These are phyloP conservation scores for Xylaria sp. DNA, from an alignment of 2,329 filamentous ascomycete species.

Conservation along the genomic window DNA sequence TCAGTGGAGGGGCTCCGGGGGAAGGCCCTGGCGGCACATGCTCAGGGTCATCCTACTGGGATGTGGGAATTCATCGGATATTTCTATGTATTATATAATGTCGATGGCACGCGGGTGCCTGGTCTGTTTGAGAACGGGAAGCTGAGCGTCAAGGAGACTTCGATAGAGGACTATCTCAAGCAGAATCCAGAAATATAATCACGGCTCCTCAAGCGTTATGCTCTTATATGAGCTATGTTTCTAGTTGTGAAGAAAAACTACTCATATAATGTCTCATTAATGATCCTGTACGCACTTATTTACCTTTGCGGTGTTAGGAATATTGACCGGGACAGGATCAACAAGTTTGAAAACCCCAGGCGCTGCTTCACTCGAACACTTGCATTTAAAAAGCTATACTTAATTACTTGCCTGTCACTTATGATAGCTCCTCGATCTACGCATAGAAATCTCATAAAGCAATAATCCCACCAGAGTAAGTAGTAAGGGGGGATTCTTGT, in stretches of 20 bases:
- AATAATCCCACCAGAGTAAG: neutral
- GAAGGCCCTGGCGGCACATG: constrained; percentile 29
- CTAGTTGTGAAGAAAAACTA: neutral
- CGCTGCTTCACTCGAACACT: neutral
- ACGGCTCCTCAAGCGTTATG: too few species aligned
- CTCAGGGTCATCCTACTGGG: constrained; percentile 22
- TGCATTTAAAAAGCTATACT: neutral
- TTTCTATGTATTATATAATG: constrained; percentile 34
- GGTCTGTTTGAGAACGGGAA: constrained; percentile 39
- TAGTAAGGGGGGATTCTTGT: neutral
- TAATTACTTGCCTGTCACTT: neutral
- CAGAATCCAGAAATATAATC: constrained; percentile 36
- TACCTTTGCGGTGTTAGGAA: neutral
- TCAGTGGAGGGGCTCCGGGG: constrained; percentile 16
- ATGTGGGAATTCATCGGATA: constrained; percentile 41
- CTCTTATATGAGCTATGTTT: neutral
- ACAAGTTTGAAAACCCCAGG: neutral
- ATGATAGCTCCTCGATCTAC: neutral
- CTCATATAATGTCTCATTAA: neutral
- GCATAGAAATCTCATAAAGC: neutral
- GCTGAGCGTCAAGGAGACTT: constrained; percentile 32
- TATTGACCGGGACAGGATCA: neutral
- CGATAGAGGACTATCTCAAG: constrained; percentile 39
- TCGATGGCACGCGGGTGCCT: constrained; percentile 35
- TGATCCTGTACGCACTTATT: neutral